Conservation (phyloP, 164 flowering plant species). For the Annona cherimola region DNA sequence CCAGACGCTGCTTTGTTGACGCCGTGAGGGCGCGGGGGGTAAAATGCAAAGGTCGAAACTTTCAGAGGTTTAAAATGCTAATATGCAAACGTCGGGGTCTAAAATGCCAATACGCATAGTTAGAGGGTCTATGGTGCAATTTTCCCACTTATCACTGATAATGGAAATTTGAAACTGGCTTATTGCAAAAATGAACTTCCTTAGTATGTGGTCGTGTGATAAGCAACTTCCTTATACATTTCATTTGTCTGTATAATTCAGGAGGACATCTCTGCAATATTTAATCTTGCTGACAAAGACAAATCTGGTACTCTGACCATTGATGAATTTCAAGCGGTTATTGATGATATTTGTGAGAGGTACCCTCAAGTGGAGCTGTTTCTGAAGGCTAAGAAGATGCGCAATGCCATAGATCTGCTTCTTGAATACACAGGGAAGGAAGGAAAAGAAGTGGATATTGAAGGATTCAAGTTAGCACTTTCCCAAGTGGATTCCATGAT, state of each 20-base stretch:
- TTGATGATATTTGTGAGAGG: slow-evolving; percentile 64
- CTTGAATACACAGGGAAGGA: slow-evolving; percentile 48
- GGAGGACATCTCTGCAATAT: slow-evolving; percentile 84
- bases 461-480: slow-evolving; percentile 64
- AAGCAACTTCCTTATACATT: not conserved
- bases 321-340: slow-evolving; percentile 63
- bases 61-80: no score
- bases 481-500: slow-evolving; percentile 75
- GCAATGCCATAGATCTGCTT: slow-evolving; percentile 50
- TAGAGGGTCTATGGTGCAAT: no score
- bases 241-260: slow-evolving; percentile 18
- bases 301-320: slow-evolving; percentile 89
- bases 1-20: no score
- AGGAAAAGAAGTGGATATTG: slow-evolving; percentile 60
- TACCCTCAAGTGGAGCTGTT: slow-evolving; percentile 87
- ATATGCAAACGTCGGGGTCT: no score
- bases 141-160: not conserved
- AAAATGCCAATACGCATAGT: no score
- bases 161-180: not conserved
- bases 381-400: slow-evolving; percentile 59
- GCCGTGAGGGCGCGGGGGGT: no score
- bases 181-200: not conserved
- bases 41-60: no score
- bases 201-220: not conserved
- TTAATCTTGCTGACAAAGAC: slow-evolving; percentile 78